Evolutionary conservation across 257 asterid species (phyloP).

Genomic region (Solanum medicagineum): DNA sequence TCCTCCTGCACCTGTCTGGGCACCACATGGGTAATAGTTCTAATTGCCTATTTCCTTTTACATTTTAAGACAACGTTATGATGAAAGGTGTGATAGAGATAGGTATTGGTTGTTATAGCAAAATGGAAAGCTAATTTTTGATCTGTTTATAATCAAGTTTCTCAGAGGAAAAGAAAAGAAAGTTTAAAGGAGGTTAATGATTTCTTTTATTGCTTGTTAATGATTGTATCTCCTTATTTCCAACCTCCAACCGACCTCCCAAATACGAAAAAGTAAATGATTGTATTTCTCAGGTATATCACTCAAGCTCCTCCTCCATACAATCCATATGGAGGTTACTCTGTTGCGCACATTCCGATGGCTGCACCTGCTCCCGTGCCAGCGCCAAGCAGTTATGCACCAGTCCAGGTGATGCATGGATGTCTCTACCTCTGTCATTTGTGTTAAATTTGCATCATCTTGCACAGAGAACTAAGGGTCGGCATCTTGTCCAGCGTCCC

Average conservation of each 20-base stretch:
- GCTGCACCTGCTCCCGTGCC: constrained; percentile 86
- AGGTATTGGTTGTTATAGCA: background rate
- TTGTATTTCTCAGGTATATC: constrained; percentile 53
- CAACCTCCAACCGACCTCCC: background rate
- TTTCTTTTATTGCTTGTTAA: background rate
- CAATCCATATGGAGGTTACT: constrained; percentile 88
- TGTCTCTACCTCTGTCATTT: background rate
- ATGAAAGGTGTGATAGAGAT: background rate
- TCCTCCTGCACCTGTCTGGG: constrained; percentile 93
- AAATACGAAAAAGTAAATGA: background rate
- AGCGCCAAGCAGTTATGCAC: constrained; percentile 86
- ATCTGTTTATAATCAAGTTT: background rate
- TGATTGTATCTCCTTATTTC: background rate
- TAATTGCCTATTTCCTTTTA: background rate
- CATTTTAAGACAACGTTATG: background rate
- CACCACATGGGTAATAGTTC: constrained; percentile 63
- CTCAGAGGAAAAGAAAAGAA: background rate
- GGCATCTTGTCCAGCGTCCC: background rate
- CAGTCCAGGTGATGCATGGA: constrained; percentile 59
- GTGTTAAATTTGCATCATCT: background rate
- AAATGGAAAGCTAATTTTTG: background rate
- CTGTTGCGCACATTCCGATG: constrained; percentile 75
- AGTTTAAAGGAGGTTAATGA: background rate
- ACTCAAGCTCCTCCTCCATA: constrained; percentile 91
- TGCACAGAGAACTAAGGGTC: background rate